These are phyloP conservation scores for Radiomyces spectabilis DNA, from an alignment of 192 early-diverging fungal species.

Conservation along the genomic window DNA sequence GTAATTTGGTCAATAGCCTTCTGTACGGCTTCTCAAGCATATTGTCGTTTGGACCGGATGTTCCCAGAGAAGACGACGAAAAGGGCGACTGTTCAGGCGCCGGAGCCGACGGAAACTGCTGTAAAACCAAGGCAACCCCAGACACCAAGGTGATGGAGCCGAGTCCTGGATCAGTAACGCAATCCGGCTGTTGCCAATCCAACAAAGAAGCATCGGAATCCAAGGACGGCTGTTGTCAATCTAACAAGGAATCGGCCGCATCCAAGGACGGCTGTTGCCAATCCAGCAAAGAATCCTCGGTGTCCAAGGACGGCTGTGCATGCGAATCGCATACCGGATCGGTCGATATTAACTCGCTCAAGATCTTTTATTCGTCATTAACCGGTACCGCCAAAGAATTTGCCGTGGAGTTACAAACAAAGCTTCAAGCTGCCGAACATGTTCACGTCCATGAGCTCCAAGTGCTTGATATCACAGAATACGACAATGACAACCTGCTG, in stretches of 20 bases:
- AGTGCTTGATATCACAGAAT: constrained; percentile 51
- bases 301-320: constrained; percentile 1
- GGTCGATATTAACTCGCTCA: constrained; percentile 29
- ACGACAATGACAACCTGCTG: constrained; percentile 56
- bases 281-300: neutral
- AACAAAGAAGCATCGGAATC: too few relatives aligned
- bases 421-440: constrained; percentile 14
- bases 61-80: neutral
- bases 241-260: too few relatives aligned
- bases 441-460: constrained; percentile 22
- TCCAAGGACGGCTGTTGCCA: too few relatives aligned
- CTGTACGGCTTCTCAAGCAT: constrained; percentile 18
- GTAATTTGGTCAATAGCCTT: constrained; percentile 14
- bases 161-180: neutral
- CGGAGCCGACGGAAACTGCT: constrained; percentile 1
- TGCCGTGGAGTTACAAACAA: constrained; percentile 31
- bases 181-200: constrained; percentile 8
- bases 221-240: too few relatives aligned
- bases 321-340: neutral
- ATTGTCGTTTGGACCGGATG: constrained; percentile 14
- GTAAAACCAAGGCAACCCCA: neutral
- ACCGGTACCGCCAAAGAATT: constrained; percentile 49
- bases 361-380: constrained; percentile 48
- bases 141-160: neutral
- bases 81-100: constrained; percentile 7